Evolutionary conservation across 179 eudicot species (phyloP).

Genomic region (Patellifolia procumbens): DNA sequence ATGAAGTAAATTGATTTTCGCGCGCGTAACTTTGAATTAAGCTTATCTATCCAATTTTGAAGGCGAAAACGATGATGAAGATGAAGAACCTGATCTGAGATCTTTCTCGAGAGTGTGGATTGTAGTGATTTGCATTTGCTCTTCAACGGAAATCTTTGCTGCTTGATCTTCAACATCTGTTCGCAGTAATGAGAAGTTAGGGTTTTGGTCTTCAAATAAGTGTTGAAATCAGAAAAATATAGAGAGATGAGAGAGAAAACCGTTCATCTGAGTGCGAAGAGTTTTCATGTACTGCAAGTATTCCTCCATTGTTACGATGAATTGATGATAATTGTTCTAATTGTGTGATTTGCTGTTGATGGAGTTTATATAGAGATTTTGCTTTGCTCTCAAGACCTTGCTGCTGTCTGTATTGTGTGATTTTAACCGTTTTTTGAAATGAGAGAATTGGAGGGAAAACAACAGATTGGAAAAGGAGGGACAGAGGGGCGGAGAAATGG

Average conservation of each 20-base stretch:
- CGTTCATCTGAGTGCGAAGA: slow-evolving; percentile 72
- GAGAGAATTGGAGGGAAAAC: too few relatives aligned
- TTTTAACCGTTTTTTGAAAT: too few relatives aligned
- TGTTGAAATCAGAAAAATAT: neutral
- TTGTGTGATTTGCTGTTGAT: neutral
- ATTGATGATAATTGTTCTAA: neutral
- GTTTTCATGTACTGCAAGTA: slow-evolving; percentile 66
- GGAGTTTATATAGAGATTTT: neutral
- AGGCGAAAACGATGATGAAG: neutral
- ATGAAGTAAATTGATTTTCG: neutral
- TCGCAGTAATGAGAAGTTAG: neutral
- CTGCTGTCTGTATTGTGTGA: too few relatives aligned
- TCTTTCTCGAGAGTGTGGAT: slow-evolving; percentile 66
- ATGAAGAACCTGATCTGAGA: slow-evolving; percentile 54
- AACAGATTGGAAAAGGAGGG: too few relatives aligned
- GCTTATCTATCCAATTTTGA: neutral
- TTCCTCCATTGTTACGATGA: slow-evolving; percentile 53
- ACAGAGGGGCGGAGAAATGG: too few relatives aligned
- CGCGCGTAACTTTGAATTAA: neutral
- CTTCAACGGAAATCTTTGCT: slow-evolving; percentile 65
- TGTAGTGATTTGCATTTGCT: slow-evolving; percentile 73
- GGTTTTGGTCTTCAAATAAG: neutral
- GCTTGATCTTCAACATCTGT: slow-evolving; percentile 91
- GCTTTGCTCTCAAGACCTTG: neutral
- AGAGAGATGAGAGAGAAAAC: slow-evolving; percentile 33